Conservation (phyloP, 352 stramenopile genomes). For the Pythium phragmiticola region DNA sequence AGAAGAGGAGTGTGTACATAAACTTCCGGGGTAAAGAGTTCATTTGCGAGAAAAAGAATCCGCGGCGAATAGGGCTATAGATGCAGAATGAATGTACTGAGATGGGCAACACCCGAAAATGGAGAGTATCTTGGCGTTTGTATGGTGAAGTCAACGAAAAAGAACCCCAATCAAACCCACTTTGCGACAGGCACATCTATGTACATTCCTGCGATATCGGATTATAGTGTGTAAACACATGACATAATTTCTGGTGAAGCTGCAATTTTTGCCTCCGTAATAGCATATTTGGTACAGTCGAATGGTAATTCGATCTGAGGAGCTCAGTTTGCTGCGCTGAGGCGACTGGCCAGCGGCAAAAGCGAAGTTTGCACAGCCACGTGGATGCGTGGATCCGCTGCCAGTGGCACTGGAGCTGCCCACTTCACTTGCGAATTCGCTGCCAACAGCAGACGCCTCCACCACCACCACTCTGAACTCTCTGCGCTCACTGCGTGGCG, state of each 20-base stretch:
- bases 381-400: neutral
- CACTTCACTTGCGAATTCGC: neutral
- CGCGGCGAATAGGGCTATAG: slow-evolving; percentile 20
- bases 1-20: neutral
- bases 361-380: neutral
- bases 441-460: neutral
- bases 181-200: slow-evolving; percentile 1
- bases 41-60: slow-evolving; percentile 25
- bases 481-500: neutral
- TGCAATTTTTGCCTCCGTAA: neutral
- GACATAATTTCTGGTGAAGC: neutral
- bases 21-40: slow-evolving; percentile 2
- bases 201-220: neutral
- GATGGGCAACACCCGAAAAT: neutral
- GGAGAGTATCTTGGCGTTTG: slow-evolving; percentile 1
- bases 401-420: neutral
- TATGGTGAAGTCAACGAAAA: slow-evolving; percentile 5
- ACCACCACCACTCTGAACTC: no score
- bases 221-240: neutral
- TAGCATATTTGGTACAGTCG: neutral
- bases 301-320: neutral
- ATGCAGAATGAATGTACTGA: slow-evolving; percentile 1
- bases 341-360: slow-evolving; percentile 4
- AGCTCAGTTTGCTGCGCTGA: neutral
- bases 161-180: slow-evolving; percentile 17